Percentiles rank a stretch among this genome's conserved stretches.
Conservation (phyloP, 495 filamentous ascomycete genomes). For the Aspergillus affinis region DNA sequence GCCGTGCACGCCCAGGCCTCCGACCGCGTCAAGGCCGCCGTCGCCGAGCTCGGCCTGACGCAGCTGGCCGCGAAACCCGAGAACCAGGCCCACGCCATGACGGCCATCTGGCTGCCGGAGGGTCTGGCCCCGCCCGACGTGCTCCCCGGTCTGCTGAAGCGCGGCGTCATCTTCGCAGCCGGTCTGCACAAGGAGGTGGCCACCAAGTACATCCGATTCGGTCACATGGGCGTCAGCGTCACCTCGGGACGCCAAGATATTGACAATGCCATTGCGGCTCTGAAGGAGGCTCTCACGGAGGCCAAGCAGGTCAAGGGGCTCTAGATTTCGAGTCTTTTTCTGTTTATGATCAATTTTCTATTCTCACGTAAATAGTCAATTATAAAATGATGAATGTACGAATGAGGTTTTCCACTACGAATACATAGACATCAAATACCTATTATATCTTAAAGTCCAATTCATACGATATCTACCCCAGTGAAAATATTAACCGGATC, state of each 20-base stretch:
- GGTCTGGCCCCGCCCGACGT: slow-evolving; percentile 75
- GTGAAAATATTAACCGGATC: too few relatives aligned
- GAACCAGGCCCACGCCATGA: slow-evolving; percentile 96
- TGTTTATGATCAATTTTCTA: not conserved
- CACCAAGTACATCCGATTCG: slow-evolving; percentile 70
- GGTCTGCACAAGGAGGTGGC: slow-evolving; percentile 89
- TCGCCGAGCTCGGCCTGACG: slow-evolving; percentile 77
- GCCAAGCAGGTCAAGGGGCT: slow-evolving; percentile 54
- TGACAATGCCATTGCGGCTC: slow-evolving; percentile 72
- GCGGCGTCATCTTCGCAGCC: slow-evolving; percentile 89
- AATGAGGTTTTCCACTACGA: not conserved
- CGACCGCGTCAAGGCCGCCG: slow-evolving; percentile 76
- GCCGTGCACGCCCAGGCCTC: slow-evolving; percentile 72
- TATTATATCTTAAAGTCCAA: too few relatives aligned
- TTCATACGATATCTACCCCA: too few relatives aligned
- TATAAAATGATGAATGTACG: not conserved
- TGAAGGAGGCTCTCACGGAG: slow-evolving; percentile 73
- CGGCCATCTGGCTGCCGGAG: slow-evolving; percentile 91
- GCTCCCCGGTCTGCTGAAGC: slow-evolving; percentile 81
- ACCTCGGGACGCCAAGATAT: slow-evolving; percentile 63
- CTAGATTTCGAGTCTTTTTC: slow-evolving; percentile 22
- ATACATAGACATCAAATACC: not conserved
- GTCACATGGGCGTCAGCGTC: slow-evolving; percentile 96
- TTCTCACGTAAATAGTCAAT: not conserved
- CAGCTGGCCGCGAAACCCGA: slow-evolving; percentile 82